Evolutionary conservation across 1,284 basidiomycete species (phyloP), one percentile per base, ranked within the genome.

Genomic region (Malassezia equina): DNA sequence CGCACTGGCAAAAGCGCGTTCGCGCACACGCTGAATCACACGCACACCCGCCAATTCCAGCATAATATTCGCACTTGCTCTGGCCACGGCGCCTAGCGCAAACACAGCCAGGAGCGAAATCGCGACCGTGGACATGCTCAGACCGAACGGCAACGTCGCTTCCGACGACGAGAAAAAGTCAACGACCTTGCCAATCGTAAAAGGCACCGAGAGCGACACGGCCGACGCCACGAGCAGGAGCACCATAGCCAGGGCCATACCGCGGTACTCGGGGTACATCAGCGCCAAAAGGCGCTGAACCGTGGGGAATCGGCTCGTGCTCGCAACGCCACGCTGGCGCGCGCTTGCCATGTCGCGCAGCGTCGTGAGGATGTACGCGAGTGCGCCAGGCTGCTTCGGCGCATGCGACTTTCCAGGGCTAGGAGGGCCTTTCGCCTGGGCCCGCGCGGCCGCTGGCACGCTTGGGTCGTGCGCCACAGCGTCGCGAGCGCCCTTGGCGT

Each of bases 1-100:
- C 1, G 88, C 83, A 13, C 86, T 86, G 13, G 80, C 78, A 71
- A 90, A 98, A 6, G 86, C 87, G 39, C 81, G 79, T 75, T 89
- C 83, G 41, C 93, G 83, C 43, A 98, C 80, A 3, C 88, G 80
- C 19, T 88, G 87, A 31, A 98, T 87, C 65, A 98, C 95, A 25
- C 91, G 80, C 75, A 95, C 89, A 36, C 91, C 91, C 80, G 76
- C 65, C 17, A 67, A 56, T 66, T 91, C 83, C 52, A 88, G 83
- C 84, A 98, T 91, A 54, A 98, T 86, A 1, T 88, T 84, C 42
- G 90, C 82, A 7, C 85, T 84, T 12, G 90, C 86, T 73, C 95
- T 96, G 50, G 90, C 89, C 0, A 80, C 77, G 0, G 89, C 93
- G 6, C 91, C 93, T 29, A 85, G 75, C 5, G 87, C 87, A 75